Conservation (phyloP, 2,329 filamentous ascomycete genomes). For the Fusarium sp. region DNA sequence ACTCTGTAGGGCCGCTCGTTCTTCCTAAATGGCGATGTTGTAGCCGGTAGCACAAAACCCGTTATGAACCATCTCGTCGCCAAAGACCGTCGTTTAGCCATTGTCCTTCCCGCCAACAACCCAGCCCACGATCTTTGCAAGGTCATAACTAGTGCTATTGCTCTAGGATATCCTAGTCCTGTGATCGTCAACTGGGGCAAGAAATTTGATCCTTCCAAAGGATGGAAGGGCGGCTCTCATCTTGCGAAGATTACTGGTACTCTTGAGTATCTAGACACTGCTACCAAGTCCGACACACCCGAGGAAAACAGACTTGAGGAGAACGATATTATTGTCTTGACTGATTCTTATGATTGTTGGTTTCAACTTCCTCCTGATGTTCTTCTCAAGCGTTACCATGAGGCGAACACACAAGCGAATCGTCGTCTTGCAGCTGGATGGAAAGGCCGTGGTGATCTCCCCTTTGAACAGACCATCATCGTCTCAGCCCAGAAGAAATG, state of each 20-base stretch:
- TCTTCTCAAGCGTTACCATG: slow-evolving; percentile 44
- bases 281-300: not conserved
- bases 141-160: slow-evolving; percentile 41
- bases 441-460: not conserved
- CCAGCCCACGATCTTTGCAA: slow-evolving; percentile 46
- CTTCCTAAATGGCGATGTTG: not conserved
- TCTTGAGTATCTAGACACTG: slow-evolving; percentile 43
- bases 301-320: slow-evolving; percentile 27
- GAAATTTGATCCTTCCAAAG: slow-evolving; percentile 13
- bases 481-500: slow-evolving; percentile 40
- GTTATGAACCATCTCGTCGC: not conserved
- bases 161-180: slow-evolving; percentile 43
- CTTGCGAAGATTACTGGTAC: slow-evolving; percentile 46
- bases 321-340: slow-evolving; percentile 43
- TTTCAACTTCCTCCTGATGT: slow-evolving; percentile 47
- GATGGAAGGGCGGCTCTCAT: slow-evolving; percentile 37
- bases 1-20: not conserved
- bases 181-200: slow-evolving; percentile 47
- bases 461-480: slow-evolving; percentile 40
- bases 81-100: slow-evolving; percentile 26
- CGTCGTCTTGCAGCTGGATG: slow-evolving; percentile 20
- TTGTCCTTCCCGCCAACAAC: slow-evolving; percentile 36
- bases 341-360: slow-evolving; percentile 47
- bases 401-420: slow-evolving; percentile 32
- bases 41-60: not conserved